Evolutionary conservation across 176 grass and related monocot genomes (phyloP), one percentile per base, ranked within the genome.

Genomic region (Bonia amplexicaulis): DNA sequence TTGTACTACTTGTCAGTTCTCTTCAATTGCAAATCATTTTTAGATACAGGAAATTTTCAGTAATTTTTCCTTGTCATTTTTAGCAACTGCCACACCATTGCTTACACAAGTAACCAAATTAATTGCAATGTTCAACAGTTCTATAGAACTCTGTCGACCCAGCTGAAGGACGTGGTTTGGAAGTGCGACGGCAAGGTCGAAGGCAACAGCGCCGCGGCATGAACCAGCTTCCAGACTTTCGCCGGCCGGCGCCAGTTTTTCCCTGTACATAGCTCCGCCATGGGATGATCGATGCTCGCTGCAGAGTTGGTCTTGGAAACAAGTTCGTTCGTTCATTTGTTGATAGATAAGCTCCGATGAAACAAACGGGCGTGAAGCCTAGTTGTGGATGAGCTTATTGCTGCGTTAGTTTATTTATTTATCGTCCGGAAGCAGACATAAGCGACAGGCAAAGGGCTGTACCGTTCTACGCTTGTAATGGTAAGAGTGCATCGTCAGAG

Each of bases 161-260:
- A 88, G 29, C 90, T 99, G 39, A 99, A 94, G 81, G 97, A 99
- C 72, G 91, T 99, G 11, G 97, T 99, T 12, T 99, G 97, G 97
- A 99, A 87, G 77, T 92, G 88, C 11, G 93, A 94, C 37, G 90
- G 91, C 19, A 86, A 94, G 31, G 88, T 87, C 66, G 69, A 94
- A 74, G 86, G 82, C 10, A 91, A 84, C 76, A 53, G 53, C 37
- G 13, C 66, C 0, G 80, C 35, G 0, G 81, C 89, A 25, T 90
- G 87, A 94, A 19, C 53, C 45, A 14, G 26, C 14, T 12, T 80
- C 37, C 37, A 47, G 70, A 12, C 44, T 78, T 48, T 37, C 71
- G 59, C 31, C 20, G 14, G 19, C 7, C 11, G 12, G 16, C 45
- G 55, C 48, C 13, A 2, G 46, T 59, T 84, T 79, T 74, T 12